phyloP scores from a whole-genome alignment of 495 filamentous ascomycete species.

The Aspergillus carlsbadensis region DNA sequence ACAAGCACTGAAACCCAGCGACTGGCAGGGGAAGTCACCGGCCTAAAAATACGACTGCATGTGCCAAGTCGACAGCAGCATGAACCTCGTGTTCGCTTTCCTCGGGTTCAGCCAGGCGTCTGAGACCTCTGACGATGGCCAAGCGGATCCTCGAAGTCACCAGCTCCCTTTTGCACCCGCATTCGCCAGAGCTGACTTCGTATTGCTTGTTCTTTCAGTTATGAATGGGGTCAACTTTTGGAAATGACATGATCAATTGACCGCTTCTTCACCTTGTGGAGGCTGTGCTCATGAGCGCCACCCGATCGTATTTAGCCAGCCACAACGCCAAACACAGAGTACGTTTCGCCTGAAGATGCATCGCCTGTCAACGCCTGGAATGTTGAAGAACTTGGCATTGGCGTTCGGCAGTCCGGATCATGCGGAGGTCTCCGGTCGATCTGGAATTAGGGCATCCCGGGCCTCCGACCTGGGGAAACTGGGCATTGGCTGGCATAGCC shows the following conservation, averaged over 20 bases:
- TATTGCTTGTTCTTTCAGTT: background rate
- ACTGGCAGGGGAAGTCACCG: background rate
- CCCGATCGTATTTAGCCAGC: no score
- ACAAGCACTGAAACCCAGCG: conserved; percentile 3
- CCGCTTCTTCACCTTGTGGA: background rate
- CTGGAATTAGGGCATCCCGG: no score
- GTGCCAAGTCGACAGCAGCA: background rate
- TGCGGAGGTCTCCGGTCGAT: no score
- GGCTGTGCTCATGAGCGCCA: background rate
- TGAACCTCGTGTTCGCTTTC: background rate
- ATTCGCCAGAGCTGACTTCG: background rate
- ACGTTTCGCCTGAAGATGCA: no score
- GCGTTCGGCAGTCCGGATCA: no score
- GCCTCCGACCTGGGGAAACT: no score
- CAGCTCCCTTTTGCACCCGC: background rate
- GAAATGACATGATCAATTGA: background rate
- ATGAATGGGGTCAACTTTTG: background rate
- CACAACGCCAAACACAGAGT: no score
- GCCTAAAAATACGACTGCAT: background rate
- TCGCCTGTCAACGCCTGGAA: no score
- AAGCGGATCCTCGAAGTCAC: background rate
- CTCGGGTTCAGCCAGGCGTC: background rate
- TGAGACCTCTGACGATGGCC: conserved; percentile 7
- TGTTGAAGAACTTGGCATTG: no score
- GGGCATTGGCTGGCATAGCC: no score